phyloP scores from a whole-genome alignment of 805 yeast species.

The Jamesozyma gamospora region DNA sequence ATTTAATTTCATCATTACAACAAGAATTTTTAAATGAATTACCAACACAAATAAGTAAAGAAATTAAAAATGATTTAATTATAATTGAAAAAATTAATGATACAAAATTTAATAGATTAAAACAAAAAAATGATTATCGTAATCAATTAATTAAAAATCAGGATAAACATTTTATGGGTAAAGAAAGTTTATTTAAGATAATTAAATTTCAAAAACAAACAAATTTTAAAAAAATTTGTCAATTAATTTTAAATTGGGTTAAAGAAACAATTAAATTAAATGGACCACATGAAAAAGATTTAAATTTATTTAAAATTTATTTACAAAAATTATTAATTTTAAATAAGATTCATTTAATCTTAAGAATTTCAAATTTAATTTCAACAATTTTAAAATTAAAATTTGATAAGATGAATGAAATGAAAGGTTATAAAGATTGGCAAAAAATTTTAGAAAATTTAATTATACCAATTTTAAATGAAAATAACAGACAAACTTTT shows the following conservation, averaged over 20 bases:
- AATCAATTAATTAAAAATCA: conserved; percentile 4
- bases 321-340: conserved; percentile 22
- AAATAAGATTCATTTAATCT: conserved; percentile 20
- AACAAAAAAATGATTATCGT: conserved; percentile 10
- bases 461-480: conserved; percentile 21
- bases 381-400: conserved; percentile 15
- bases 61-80: conserved; percentile 44
- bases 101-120: conserved; percentile 15
- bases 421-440: conserved; percentile 24
- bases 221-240: conserved; percentile 30
- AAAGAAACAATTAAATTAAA: conserved; percentile 14
- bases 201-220: conserved; percentile 28
- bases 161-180: conserved; percentile 14
- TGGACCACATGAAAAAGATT: conserved; percentile 36
- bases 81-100: conserved; percentile 16
- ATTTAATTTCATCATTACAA: conserved; percentile 28
- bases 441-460: conserved; percentile 18
- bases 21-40: conserved; percentile 53
- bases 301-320: conserved; percentile 29
- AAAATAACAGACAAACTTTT: conserved; percentile 13
- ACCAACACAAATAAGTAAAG: conserved; percentile 57
- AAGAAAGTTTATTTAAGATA: conserved; percentile 20
- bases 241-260: conserved; percentile 32
- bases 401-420: conserved; percentile 3
- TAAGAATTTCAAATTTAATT: conserved; percentile 17